These are phyloP conservation scores for Leishmania tarentolae DNA, from an alignment of 208 protist species.

Conservation along the genomic window DNA sequence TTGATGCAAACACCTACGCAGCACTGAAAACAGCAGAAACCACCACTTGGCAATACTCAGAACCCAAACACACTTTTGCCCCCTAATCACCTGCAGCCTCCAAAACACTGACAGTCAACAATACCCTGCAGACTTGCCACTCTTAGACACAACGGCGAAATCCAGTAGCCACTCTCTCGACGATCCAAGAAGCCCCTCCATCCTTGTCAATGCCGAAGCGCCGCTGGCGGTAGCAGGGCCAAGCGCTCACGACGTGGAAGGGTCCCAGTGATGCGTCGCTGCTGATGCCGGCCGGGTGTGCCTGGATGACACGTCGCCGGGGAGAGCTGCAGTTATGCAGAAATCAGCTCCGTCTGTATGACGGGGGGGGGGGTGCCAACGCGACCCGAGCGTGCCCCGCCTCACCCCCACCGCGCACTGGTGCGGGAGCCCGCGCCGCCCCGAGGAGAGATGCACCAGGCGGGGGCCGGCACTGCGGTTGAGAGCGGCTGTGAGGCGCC, in stretches of 20 bases:
- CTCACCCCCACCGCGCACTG: no score
- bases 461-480: neutral
- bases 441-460: neutral
- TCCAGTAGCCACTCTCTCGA: neutral
- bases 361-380: neutral
- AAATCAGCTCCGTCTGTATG: neutral
- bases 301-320: neutral
- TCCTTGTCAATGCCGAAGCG: neutral
- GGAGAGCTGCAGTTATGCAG: neutral
- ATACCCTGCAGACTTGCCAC: accelerated
- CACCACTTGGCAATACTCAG: no score
- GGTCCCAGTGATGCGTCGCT: neutral
- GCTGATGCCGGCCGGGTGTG: neutral
- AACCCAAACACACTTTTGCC: no score
- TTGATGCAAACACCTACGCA: neutral
- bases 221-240: neutral
- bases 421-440: no score
- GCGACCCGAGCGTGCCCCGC: neutral
- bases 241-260: neutral
- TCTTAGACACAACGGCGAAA: no score
- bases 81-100: no score
- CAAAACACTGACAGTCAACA: no score
- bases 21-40: neutral
- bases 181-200: no score
- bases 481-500: neutral